Evolutionary conservation across 179 eudicot species (phyloP).

Genomic region (Silene vulgaris): DNA sequence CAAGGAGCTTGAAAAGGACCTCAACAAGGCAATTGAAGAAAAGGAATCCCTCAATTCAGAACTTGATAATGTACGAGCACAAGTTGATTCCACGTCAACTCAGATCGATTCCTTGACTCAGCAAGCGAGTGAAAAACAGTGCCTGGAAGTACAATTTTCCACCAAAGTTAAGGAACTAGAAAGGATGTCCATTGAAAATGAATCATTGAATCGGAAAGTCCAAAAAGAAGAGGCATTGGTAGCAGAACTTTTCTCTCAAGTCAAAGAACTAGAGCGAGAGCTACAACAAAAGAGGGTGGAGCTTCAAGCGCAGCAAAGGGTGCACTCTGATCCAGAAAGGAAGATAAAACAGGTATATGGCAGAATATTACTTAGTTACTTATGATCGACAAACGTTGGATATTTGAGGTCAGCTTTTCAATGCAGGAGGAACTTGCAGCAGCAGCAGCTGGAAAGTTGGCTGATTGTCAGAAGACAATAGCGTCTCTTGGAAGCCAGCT

Average conservation of each 20-base stretch:
- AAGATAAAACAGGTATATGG: constrained; percentile 55
- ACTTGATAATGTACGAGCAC: constrained; percentile 38
- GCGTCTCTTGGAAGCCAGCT: constrained; percentile 74
- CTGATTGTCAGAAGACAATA: constrained; percentile 77
- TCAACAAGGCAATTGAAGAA: constrained; percentile 32
- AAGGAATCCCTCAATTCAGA: constrained; percentile 42
- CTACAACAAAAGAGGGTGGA: constrained; percentile 35
- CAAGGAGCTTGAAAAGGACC: constrained; percentile 44
- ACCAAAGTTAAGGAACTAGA: constrained; percentile 37
- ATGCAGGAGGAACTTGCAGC: constrained; percentile 35
- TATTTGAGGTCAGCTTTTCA: not conserved
- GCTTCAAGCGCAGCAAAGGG: constrained; percentile 32
- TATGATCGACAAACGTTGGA: not conserved
- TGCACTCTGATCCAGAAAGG: constrained; percentile 30
- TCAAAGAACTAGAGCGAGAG: constrained; percentile 46
- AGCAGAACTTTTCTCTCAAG: constrained; percentile 37
- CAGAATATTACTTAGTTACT: not conserved
- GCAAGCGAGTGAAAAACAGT: constrained; percentile 41
- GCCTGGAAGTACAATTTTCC: constrained; percentile 33
- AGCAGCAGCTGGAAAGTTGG: constrained; percentile 75
- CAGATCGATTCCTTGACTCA: constrained; percentile 40
- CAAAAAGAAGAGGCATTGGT: constrained; percentile 46
- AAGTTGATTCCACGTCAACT: constrained; percentile 37
- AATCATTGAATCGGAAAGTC: constrained; percentile 36
- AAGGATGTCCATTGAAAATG: constrained; percentile 35